Evolutionary conservation across 2,329 filamentous ascomycete species (phyloP).

Genomic region (Colletotrichum lupini): DNA sequence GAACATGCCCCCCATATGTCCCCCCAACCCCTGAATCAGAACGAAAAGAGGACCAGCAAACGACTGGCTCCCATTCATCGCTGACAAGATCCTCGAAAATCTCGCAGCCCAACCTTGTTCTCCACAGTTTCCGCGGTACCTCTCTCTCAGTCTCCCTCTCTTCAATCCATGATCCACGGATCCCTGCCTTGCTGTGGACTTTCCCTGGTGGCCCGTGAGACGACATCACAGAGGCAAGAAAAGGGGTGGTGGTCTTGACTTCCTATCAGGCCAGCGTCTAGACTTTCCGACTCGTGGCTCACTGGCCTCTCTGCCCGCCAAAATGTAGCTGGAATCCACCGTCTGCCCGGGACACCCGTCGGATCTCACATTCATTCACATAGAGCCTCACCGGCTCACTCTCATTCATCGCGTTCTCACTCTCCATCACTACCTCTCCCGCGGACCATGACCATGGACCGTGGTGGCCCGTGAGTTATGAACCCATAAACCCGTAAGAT

Average conservation of each 20-base stretch:
- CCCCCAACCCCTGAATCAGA: conserved; percentile 17
- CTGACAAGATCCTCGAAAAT: conserved; percentile 6
- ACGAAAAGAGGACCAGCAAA: background rate
- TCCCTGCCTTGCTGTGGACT: background rate
- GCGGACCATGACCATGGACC: background rate
- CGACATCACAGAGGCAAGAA: background rate
- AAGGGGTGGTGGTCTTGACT: background rate
- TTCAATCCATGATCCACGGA: background rate
- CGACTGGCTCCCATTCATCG: conserved; percentile 23
- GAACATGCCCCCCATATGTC: conserved; percentile 1
- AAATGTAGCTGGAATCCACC: too few species aligned
- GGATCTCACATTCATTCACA: background rate
- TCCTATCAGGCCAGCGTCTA: background rate
- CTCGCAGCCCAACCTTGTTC: conserved; percentile 3
- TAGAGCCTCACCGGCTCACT: background rate
- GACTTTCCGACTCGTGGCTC: background rate
- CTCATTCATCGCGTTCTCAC: background rate
- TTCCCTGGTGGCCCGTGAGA: background rate
- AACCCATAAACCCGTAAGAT: background rate
- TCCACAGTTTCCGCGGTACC: background rate
- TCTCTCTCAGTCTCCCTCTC: background rate
- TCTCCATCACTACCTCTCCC: background rate
- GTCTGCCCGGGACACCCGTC: background rate
- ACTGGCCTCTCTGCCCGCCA: too few species aligned
- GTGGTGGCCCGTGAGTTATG: background rate